These are phyloP conservation scores for Phytophthora meadii DNA, from an alignment of 352 stramenopile genomes.

Conservation along the genomic window DNA sequence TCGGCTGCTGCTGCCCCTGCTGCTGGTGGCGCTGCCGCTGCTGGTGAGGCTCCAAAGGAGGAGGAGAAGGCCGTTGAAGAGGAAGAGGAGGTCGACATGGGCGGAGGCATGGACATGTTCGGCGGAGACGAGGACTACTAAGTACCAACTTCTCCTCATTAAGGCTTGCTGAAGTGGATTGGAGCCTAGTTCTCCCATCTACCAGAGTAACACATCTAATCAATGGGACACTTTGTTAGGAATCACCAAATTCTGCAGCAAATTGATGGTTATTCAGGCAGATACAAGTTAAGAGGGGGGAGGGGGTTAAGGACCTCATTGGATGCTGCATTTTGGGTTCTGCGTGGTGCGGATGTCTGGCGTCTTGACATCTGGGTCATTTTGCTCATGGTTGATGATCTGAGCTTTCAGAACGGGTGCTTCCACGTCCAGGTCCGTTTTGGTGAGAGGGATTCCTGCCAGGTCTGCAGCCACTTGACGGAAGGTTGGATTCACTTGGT, in stretches of 20 bases:
- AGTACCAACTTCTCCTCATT: conserved; percentile 31
- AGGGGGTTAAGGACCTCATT: conserved; percentile 27
- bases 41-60: conserved; percentile 52
- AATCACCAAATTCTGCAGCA: conserved; percentile 3
- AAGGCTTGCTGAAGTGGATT: neutral
- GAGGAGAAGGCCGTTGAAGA: conserved; percentile 84
- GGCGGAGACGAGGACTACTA: conserved; percentile 90
- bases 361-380: conserved; percentile 90
- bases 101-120: conserved; percentile 91
- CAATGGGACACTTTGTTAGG: conserved; percentile 85
- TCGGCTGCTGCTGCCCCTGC: conserved; percentile 61
- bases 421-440: conserved; percentile 87
- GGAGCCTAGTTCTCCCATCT: conserved; percentile 15
- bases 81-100: conserved; percentile 88
- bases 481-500: conserved; percentile 91
- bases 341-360: conserved; percentile 60
- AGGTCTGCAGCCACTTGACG: conserved; percentile 87
- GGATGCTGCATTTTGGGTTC: conserved; percentile 61
- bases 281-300: neutral
- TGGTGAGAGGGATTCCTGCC: conserved; percentile 81
- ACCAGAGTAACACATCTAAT: conserved; percentile 66
- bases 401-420: conserved; percentile 88
- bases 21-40: conserved; percentile 56
- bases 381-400: conserved; percentile 93
- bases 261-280: neutral